Base-by-base conservation (phyloP, 345 rosid species). In the Aquilaria sinensis region DNA sequence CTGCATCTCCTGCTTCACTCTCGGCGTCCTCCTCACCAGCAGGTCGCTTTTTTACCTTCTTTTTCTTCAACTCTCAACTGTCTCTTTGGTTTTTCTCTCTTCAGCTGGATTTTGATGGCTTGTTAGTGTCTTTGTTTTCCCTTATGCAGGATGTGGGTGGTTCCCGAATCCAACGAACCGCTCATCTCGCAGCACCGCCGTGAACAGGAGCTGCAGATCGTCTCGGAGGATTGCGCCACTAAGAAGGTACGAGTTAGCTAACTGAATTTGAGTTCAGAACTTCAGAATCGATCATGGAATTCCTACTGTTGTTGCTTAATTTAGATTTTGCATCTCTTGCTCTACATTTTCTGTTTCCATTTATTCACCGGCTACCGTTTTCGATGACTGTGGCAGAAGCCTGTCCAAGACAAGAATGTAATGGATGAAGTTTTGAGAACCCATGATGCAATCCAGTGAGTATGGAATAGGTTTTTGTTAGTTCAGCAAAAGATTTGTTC, bases 391-490 rank as follows among this genome's bases (percentile, higher is more conserved):
- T 47, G 12, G 14, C 72, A 70, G 86, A 80, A 82, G 62, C 71
- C 68, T 55, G 46, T 75, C 3, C 60, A 71, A 34, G 77, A 80
- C 43, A 75, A 77, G 67, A 78, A 76, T 77, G 96, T 80, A n/a
- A 77, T 80, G 74, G 73, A 68, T 41, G 72, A 90, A 81, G 95
- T 83, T 70, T 29, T 80, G 68, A 88, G 75, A 71, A 87, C 97
- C 49, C 96, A 84, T 6, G 86, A 86, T 71, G 91, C 93, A 48
- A 78, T 91, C 72, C 80, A 82, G 99, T 90, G 81, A 83, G 99
- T 84, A 37, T 29, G 14, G 14, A 32, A 53, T 5, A 51, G 12
- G 31, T 52, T 46, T 47, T 37, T 29, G 32, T 6, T 67, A 2
- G 13, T n/a, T 63, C 30, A 16, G 31, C 15, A 11, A 31, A 56